These are phyloP conservation scores for Aspergillus carbonarius DNA, from an alignment of 2,329 filamentous ascomycete genomes.

Conservation along the genomic window DNA sequence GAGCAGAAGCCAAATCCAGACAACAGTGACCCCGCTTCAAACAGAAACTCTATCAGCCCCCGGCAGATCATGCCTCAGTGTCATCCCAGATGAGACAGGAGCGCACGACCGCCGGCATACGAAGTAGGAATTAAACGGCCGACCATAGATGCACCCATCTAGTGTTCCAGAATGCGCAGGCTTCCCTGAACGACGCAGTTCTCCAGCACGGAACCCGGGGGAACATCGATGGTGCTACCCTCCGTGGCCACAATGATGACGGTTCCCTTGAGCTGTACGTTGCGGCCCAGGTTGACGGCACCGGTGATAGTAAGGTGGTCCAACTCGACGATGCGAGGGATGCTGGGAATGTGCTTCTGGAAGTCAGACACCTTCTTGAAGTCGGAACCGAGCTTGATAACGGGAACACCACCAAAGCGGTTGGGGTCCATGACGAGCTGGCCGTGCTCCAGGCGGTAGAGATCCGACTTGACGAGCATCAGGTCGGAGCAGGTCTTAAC, in stretches of 20 bases:
- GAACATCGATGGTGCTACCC: constrained; percentile 96
- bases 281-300: constrained; percentile 92
- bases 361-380: constrained; percentile 98
- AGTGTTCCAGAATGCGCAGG: constrained; percentile 71
- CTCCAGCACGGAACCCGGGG: constrained; percentile 93
- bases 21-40: constrained; percentile 9
- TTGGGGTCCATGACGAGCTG: constrained; percentile 95
- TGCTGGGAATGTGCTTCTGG: constrained; percentile 53
- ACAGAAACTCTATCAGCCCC: constrained; percentile 18
- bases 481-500: constrained; percentile 99
- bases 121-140: background rate
- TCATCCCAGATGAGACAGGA: constrained; percentile 8
- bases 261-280: constrained; percentile 92
- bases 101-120: background rate
- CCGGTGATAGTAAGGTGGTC: constrained; percentile 93
- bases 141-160: constrained; percentile 27
- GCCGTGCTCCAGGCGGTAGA: constrained; percentile 98
- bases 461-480: constrained; percentile 99
- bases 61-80: constrained; percentile 8
- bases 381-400: constrained; percentile 98
- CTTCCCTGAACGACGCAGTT: constrained; percentile 99
- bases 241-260: constrained; percentile 99
- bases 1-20: constrained; percentile 11
- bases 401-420: constrained; percentile 91
- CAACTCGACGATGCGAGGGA: constrained; percentile 52